A percentile compares a stretch with the other conserved stretches of the same genome.
phyloP scores from a whole-genome alignment of 2,329 filamentous ascomycete species.

The Phialophora chinensis region DNA sequence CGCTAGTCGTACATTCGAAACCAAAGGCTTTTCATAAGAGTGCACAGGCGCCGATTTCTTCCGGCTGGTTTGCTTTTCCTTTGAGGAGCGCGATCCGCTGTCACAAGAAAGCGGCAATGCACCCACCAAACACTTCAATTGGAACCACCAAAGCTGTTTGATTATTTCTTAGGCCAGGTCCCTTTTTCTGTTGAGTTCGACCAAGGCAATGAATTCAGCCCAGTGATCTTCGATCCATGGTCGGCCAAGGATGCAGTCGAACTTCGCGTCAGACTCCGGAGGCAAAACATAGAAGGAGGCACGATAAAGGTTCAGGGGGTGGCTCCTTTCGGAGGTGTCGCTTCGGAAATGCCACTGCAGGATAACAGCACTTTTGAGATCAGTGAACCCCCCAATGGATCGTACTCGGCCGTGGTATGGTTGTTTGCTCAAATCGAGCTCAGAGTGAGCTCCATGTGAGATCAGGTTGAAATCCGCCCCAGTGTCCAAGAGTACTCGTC shows the following conservation, averaged over 20 bases:
- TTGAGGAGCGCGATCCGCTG: constrained; percentile 4
- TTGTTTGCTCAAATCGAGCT: constrained; percentile 24
- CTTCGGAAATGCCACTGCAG: constrained; percentile 31
- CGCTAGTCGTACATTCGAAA: constrained; percentile 25
- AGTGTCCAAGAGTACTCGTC: constrained; percentile 34
- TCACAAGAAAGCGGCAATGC: not conserved
- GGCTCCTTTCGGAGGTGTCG: not conserved
- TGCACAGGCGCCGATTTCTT: constrained; percentile 9
- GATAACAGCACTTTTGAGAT: constrained; percentile 23
- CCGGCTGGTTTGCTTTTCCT: constrained; percentile 4
- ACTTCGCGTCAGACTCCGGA: constrained; percentile 20
- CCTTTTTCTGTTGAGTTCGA: constrained; percentile 24
- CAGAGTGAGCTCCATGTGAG: constrained; percentile 19
- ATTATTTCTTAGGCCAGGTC: not conserved
- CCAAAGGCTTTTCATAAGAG: constrained; percentile 25
- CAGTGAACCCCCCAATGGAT: constrained; percentile 29
- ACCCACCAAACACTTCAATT: constrained; percentile 1
- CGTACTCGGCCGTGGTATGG: constrained; percentile 23
- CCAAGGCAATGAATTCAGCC: constrained; percentile 27
- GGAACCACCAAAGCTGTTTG: not conserved
- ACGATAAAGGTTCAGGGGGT: constrained; percentile 13
- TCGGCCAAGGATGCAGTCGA: constrained; percentile 36
- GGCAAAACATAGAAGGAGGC: constrained; percentile 29
- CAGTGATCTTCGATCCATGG: constrained; percentile 35
- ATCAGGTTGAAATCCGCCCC: constrained; percentile 36